Base-by-base conservation (phyloP, 306 rosid genomes). In the Fragaria iinumae region DNA sequence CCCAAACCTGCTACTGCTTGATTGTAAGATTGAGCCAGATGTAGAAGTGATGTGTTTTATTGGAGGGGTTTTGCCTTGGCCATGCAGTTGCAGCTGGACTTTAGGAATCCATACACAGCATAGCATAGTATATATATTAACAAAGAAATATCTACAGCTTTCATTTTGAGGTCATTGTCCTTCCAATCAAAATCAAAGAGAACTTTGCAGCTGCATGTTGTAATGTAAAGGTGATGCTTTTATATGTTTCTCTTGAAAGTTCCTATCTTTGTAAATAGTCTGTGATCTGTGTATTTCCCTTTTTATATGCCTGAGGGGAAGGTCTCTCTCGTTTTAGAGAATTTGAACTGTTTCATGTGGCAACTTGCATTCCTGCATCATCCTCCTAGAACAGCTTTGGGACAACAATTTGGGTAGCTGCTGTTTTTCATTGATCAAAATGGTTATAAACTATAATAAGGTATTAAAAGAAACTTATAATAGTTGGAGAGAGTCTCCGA, bases 71-170 rank as follows among this genome's bases (percentile, higher is more conserved):
- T 27, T 27, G 44, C 44, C 12, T 68, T 59, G 45, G 23, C 25
- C 79, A 16, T 70, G 72, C 45, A 27, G 67, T 47, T 50, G 34
- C 68, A 65, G 23, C 76, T 73, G 16, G 41, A 36, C 25, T 59
- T 56, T 44, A 44, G 70, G 60, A 65, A 74, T 71, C 47, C 21
- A 69, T 71, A 16, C 69, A 32, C 6, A 64, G 69, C 44, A 64
- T 34, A 77, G 39, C 60, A 55, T 53, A 71, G 43, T 25, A 25
- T 25, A 25, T 23, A 65, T 50, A 14, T 34, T 13, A 71, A 47
- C 76, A 39, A 27, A 23, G 62, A 72, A 34, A 64, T 38, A 44
- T 73, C 56, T 41, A 67, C 41, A 38, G 49, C 64, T 56, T 67
- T 59, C 9, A 27, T 27, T 9, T 56, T 2, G 20, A 56, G 69